Percentiles rank a stretch among this genome's conserved stretches.
Evolutionary conservation across 257 asterid species (phyloP).

Genomic region (Fraxinus quadrangulata): DNA sequence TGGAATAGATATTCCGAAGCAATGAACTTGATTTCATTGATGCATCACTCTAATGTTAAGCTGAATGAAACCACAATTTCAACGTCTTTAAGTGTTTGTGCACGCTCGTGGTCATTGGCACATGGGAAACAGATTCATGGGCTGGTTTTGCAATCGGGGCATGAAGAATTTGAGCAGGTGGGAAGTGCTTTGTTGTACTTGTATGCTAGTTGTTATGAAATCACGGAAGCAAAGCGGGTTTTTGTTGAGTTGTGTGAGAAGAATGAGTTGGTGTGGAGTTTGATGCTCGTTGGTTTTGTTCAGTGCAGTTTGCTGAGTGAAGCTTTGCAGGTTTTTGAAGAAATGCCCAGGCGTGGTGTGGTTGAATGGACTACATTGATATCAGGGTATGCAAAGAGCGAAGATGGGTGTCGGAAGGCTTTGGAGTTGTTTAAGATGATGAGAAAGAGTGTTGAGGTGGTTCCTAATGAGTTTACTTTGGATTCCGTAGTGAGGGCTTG

Average conservation of each 20-base stretch:
- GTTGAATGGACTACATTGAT: conserved; percentile 81
- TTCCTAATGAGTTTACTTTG: conserved; percentile 77
- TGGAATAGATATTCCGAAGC: conserved; percentile 41
- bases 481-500: conserved; percentile 70
- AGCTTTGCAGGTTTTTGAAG: conserved; percentile 48
- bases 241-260: conserved; percentile 52
- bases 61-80: conserved; percentile 59
- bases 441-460: conserved; percentile 48
- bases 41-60: conserved; percentile 52
- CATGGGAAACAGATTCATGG: conserved; percentile 65
- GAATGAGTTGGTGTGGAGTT: conserved; percentile 69
- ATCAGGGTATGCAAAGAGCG: conserved; percentile 68
- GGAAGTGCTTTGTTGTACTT: conserved; percentile 64
- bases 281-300: conserved; percentile 71
- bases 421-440: conserved; percentile 62
- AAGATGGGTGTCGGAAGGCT: conserved; percentile 51
- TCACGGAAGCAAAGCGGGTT: conserved; percentile 51
- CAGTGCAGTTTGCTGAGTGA: conserved; percentile 55
- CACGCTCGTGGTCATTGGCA: conserved; percentile 42
- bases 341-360: conserved; percentile 67
- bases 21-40: conserved; percentile 41
- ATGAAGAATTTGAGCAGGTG: conserved; percentile 45
- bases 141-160: conserved; percentile 58
- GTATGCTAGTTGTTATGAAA: conserved; percentile 44
- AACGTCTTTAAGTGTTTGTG: conserved; percentile 56